Conservation (phyloP, 73 alveolate species). For the Paramecium sexaurelia region DNA sequence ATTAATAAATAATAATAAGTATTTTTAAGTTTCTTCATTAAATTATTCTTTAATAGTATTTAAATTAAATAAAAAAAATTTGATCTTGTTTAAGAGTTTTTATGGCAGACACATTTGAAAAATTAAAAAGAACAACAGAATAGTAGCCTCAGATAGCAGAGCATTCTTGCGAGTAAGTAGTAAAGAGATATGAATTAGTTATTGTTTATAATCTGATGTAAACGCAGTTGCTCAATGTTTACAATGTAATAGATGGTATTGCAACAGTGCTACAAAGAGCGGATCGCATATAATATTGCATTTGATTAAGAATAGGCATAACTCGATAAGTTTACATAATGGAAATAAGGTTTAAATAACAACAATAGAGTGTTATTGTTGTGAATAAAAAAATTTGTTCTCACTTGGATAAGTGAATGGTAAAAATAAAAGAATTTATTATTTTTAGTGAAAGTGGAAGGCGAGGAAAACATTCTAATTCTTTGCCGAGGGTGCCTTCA, state of each 20-base stretch:
- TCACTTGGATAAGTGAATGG: slow-evolving; percentile 52
- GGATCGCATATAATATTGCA: slow-evolving; percentile 69
- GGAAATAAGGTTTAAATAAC: slow-evolving; percentile 13
- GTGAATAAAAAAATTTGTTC: slow-evolving; percentile 59
- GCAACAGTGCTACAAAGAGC: slow-evolving; percentile 42
- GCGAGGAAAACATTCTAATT: slow-evolving; percentile 49
- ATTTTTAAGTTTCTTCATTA: too few relatives aligned
- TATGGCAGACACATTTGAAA: neutral
- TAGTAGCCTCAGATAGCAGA: neutral
- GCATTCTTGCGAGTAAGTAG: slow-evolving; percentile 31
- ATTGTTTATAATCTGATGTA: slow-evolving; percentile 14
- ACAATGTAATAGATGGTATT: slow-evolving; percentile 46
- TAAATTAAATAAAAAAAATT: neutral
- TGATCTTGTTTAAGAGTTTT: neutral
- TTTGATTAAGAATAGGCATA: slow-evolving; percentile 59
- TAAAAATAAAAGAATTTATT: neutral
- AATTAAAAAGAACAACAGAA: neutral
- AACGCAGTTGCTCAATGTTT: slow-evolving; percentile 3
- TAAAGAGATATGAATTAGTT: neutral
- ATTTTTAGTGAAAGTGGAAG: slow-evolving; percentile 48
- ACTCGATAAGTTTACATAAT: neutral
- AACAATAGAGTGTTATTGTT: slow-evolving; percentile 55
- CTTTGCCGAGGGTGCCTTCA: slow-evolving; percentile 29
- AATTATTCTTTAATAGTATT: neutral
- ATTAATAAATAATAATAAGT: too few relatives aligned